Evolutionary conservation across 202 grass and related monocot species (phyloP).

Genomic region (Panicum hallii): DNA sequence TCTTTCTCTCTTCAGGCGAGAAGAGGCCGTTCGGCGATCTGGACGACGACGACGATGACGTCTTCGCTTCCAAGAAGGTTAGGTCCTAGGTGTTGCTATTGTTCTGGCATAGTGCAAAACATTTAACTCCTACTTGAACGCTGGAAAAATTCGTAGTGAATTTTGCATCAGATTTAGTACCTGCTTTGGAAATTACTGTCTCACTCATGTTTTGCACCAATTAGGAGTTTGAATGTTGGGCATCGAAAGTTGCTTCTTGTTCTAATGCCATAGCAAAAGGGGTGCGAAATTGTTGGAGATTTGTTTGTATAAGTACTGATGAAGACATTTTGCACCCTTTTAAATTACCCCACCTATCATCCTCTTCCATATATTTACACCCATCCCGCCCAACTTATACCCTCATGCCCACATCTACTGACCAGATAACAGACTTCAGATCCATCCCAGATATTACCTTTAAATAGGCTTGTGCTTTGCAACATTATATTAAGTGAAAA

Average conservation of each 20-base stretch:
- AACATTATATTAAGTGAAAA: not conserved
- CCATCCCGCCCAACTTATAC: not conserved
- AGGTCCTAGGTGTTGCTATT: not conserved
- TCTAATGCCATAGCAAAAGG: not conserved
- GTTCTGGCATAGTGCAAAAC: not conserved
- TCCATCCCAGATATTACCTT: not conserved
- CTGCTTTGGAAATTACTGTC: not conserved
- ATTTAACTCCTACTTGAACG: not conserved
- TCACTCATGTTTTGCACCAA: not conserved
- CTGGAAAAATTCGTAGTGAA: not conserved
- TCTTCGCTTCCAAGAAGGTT: slow-evolving; percentile 86
- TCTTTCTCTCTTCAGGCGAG: slow-evolving; percentile 48
- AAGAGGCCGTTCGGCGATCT: slow-evolving; percentile 78
- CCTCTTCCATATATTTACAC: not conserved
- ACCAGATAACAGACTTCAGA: not conserved
- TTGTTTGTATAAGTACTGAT: slow-evolving; percentile 1
- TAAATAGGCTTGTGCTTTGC: not conserved
- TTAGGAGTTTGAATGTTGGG: not conserved
- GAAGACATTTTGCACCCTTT: not conserved
- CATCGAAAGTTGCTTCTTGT: not conserved
- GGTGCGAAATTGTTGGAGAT: not conserved
- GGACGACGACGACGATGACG: slow-evolving; percentile 86
- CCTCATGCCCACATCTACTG: not conserved
- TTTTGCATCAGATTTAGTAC: not conserved
- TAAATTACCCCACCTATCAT: not conserved